These are phyloP conservation scores for Ophiostoma quercus DNA, from an alignment of 2,329 filamentous ascomycete species.

Conservation along the genomic window DNA sequence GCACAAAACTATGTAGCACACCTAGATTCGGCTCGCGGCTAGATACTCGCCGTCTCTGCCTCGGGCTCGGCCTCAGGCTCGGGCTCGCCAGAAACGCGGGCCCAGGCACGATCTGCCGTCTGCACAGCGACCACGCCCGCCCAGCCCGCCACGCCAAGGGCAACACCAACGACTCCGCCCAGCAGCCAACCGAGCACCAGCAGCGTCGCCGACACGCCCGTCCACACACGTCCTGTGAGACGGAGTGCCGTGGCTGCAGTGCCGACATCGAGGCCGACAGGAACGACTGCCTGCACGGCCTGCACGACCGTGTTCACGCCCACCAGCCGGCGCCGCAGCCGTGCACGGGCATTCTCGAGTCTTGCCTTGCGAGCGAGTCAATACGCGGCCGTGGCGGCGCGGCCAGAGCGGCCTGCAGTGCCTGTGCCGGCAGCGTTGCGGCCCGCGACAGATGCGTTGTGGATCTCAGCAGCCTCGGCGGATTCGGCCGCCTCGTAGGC, in stretches of 20 bases:
- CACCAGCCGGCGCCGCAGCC: not conserved
- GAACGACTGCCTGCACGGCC: not conserved
- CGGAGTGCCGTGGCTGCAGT: constrained; percentile 11
- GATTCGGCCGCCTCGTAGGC: constrained; percentile 12
- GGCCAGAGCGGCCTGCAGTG: constrained; percentile 9
- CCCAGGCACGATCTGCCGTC: constrained; percentile 17
- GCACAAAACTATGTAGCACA: not conserved
- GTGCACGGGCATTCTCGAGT: constrained; percentile 11
- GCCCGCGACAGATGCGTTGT: not conserved
- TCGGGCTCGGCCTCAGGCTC: not conserved
- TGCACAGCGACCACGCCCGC: constrained; percentile 19
- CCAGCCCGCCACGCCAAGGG: constrained; percentile 20
- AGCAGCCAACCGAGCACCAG: constrained; percentile 22
- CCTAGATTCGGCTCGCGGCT: not conserved
- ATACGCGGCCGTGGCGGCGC: constrained; percentile 16
- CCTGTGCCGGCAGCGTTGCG: not conserved
- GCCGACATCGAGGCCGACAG: not conserved
- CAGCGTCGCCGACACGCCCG: constrained; percentile 23
- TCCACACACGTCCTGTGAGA: constrained; percentile 18
- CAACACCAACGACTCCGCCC: constrained; percentile 21
- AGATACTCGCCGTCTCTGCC: not conserved
- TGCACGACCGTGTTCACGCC: not conserved
- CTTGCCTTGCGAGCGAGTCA: constrained; percentile 21
- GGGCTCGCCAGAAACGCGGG: not conserved
- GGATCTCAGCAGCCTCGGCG: not conserved